Evolutionary conservation across 2,329 filamentous ascomycete genomes (phyloP), one percentile per base, ranked within the genome.

Genomic region (Hypoxylon sp.): DNA sequence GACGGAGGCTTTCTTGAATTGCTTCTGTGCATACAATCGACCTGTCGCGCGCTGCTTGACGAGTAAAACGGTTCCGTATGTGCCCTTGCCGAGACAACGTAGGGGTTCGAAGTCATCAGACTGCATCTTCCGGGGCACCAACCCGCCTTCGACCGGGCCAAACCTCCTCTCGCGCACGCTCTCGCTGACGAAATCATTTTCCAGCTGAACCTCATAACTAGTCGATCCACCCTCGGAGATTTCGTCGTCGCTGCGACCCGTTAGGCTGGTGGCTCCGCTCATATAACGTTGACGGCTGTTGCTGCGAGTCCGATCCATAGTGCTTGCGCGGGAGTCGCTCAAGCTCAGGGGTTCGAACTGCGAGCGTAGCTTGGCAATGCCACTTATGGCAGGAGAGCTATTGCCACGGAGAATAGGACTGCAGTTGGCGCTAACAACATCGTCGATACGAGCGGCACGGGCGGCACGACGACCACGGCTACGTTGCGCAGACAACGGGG

Each of bases 1-100:
- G 54, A 99, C 82, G 7, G 93, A 97, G 0, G 96, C 95, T 80
- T 99, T 99, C 77, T 94, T 95, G 80, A 99, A 95, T 79, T 98
- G 94, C 82, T 99, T 99, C 81, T 99, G 96, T 0, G 95, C 96
- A 74, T 94, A 99, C 4, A 99, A 86, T 44, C 92, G 89, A 43
- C 95, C 95, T 1, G 94, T 97, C 28, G 87, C 81, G 52, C 88
- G 88, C 80, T 99, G 94, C 79, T 94, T 95, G 64, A 99, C 96
- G 26, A 99, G 85, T 47, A 97, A 82, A 10, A 99, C 96, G 0
- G 94, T 99, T 34, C 95, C 95, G 75, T 95, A 99, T 13, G 95
- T 93, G 50, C 95, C 95, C 76, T 98, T 98, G 59, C 96, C 96
- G 20, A 99, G 89, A 77, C 94, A 98, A 51, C 92, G 91, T 52